Base-by-base conservation (phyloP, 2,329 filamentous ascomycete genomes). In the Xylariomycetidae sp. region DNA sequence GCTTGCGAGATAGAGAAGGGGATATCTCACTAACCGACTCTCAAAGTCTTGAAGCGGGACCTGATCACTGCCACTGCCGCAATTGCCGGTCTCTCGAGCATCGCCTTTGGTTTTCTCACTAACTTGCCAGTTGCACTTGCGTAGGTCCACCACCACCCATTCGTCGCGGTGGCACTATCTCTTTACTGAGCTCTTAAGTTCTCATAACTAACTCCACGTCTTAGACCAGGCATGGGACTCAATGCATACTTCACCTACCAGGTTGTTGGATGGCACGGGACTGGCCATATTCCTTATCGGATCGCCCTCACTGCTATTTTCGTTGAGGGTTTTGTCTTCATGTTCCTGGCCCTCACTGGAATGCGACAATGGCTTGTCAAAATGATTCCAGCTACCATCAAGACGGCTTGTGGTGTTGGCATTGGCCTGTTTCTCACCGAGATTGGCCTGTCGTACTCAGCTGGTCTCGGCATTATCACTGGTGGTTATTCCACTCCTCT, bases 11-110 rank as follows among this genome's bases (percentile, higher is more conserved):
- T n/a, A n/a, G n/a, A n/a, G n/a, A n/a, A n/a, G n/a, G n/a, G n/a
- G n/a, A n/a, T n/a, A n/a, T n/a, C n/a, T n/a, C n/a, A n/a, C n/a
- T n/a, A n/a, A n/a, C n/a, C n/a, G n/a, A n/a, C n/a, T n/a, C n/a
- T n/a, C n/a, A 2, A 34, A 70, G 79, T 69, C 27, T 59, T 94
- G 41, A 82, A 85, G 45, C 76, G 82, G 19, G 87, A 94, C 56
- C 65, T 92, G 13, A 80, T 92, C 37, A 94, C 87, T 2, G 84
- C 85, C 4, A 94, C 88, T 1, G 83, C 86, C n/a, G 85, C 85
- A 8, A 76, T 92, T 32, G 70, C 85, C 5, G 86, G 85, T 6
- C 66, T 92, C 38, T 74, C 83, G 1, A 84, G 81, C 16, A 80
- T 94, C 48, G 67, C 74, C 38, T 90, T 94, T 64, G 87, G 88